phyloP scores from a whole-genome alignment of 164 flowering plant genomes.

The Tinospora cordifolia region DNA sequence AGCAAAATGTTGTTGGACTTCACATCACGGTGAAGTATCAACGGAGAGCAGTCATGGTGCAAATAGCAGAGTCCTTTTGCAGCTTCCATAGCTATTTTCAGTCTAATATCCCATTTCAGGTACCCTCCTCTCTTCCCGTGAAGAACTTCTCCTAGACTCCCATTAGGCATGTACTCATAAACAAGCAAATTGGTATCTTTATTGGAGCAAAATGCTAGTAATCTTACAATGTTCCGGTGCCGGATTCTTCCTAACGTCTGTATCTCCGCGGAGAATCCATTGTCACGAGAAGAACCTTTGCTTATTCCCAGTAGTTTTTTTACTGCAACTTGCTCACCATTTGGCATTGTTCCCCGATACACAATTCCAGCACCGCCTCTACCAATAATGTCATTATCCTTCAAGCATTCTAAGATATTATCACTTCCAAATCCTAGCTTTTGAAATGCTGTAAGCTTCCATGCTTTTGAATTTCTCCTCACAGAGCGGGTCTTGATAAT shows the following conservation, averaged over 20 bases:
- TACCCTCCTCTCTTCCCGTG: slow-evolving; percentile 59
- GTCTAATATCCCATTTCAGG: slow-evolving; percentile 54
- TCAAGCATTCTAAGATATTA: slow-evolving; percentile 53
- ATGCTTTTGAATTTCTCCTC: slow-evolving; percentile 25
- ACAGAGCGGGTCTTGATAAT: slow-evolving; percentile 37
- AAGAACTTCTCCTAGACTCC: slow-evolving; percentile 65
- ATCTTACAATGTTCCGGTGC: slow-evolving; percentile 61
- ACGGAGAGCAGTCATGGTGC: slow-evolving; percentile 77
- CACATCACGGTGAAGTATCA: slow-evolving; percentile 65
- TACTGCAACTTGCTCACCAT: slow-evolving; percentile 57
- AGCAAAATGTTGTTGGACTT: slow-evolving; percentile 74
- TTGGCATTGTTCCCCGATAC: slow-evolving; percentile 51
- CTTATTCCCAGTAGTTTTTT: slow-evolving; percentile 48
- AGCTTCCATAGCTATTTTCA: slow-evolving; percentile 59
- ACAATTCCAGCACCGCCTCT: slow-evolving; percentile 78
- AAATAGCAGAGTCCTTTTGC: slow-evolving; percentile 67
- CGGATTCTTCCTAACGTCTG: slow-evolving; percentile 55
- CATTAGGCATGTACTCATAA: slow-evolving; percentile 79
- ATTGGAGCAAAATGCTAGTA: slow-evolving; percentile 55
- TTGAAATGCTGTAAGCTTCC: slow-evolving; percentile 73
- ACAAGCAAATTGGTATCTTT: slow-evolving; percentile 59
- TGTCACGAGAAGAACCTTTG: slow-evolving; percentile 57
- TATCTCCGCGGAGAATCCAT: slow-evolving; percentile 61
- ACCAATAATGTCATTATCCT: slow-evolving; percentile 62
- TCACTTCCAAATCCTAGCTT: slow-evolving; percentile 45